phyloP scores from a whole-genome alignment of 306 rosid genomes.

The Dryas octopetala region DNA sequence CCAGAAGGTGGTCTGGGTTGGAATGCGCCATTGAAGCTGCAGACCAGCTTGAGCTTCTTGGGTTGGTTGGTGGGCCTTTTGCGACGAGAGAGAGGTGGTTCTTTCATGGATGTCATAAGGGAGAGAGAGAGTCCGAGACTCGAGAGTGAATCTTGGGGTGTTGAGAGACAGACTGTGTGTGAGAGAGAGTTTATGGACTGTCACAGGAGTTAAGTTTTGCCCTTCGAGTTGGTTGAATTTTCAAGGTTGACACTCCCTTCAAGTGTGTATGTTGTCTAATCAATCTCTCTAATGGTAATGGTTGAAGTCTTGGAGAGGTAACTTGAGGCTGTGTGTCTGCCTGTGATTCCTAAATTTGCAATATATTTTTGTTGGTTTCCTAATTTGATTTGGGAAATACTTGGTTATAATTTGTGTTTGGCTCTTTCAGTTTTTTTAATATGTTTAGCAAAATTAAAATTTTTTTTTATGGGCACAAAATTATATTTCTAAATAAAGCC shows the following conservation, averaged over 20 bases:
- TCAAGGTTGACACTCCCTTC: constrained; percentile 10
- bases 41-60: constrained; percentile 30
- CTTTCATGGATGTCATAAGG: constrained; percentile 24
- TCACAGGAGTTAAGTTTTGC: not conserved
- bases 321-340: too few relatives aligned
- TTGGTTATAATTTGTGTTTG: not conserved
- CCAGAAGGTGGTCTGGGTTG: constrained; percentile 17
- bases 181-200: not conserved
- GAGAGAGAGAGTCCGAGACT: not conserved
- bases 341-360: too few relatives aligned
- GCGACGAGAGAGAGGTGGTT: constrained; percentile 20
- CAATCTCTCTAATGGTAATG: too few relatives aligned
- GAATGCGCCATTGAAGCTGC: constrained; percentile 34
- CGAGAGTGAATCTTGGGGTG: not conserved
- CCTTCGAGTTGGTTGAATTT: not conserved
- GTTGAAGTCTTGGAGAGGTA: too few relatives aligned
- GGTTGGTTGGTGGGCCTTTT: constrained; percentile 11
- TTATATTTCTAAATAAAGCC: too few relatives aligned
- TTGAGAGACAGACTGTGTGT: not conserved
- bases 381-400: not conserved
- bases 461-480: too few relatives aligned
- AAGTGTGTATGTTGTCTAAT: not conserved
- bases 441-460: too few relatives aligned
- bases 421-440: too few relatives aligned
- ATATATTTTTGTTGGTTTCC: not conserved